Percentiles rank a stretch among this genome's conserved stretches.
phyloP scores from a whole-genome alignment of 495 filamentous ascomycete genomes.

The Immersiella caudata region DNA sequence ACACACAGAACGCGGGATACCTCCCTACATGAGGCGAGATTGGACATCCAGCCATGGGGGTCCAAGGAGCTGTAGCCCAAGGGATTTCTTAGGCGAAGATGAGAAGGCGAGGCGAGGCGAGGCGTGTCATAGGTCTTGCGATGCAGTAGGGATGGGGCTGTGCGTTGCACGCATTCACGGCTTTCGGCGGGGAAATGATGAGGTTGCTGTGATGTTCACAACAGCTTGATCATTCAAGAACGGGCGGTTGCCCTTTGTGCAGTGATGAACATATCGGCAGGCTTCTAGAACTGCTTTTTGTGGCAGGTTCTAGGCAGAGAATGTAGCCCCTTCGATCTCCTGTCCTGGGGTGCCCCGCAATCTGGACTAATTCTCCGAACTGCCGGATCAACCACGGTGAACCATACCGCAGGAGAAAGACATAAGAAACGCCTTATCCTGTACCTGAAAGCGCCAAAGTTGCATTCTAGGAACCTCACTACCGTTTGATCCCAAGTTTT shows the following conservation, averaged over 20 bases:
- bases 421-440: not conserved
- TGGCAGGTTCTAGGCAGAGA: not conserved
- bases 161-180: not conserved
- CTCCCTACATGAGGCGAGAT: not conserved
- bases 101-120: not conserved
- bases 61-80: not conserved
- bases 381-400: not conserved
- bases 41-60: not conserved
- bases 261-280: not conserved
- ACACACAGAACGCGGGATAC: not conserved
- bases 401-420: not conserved
- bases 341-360: not conserved
- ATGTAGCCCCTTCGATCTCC: not conserved
- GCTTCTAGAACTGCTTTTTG: not conserved
- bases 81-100: not conserved
- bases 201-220: not conserved
- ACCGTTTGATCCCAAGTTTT: not conserved
- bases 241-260: not conserved
- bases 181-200: constrained; percentile 1
- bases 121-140: not conserved
- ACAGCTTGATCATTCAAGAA: not conserved
- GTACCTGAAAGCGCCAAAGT: not conserved
- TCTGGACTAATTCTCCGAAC: not conserved
- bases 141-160: not conserved
- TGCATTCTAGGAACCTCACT: not conserved